A percentile compares a stretch with the other conserved stretches of the same genome.
These are phyloP conservation scores for Trametes hirsuta DNA, from an alignment of 1,284 basidiomycete genomes.

Conservation along the genomic window DNA sequence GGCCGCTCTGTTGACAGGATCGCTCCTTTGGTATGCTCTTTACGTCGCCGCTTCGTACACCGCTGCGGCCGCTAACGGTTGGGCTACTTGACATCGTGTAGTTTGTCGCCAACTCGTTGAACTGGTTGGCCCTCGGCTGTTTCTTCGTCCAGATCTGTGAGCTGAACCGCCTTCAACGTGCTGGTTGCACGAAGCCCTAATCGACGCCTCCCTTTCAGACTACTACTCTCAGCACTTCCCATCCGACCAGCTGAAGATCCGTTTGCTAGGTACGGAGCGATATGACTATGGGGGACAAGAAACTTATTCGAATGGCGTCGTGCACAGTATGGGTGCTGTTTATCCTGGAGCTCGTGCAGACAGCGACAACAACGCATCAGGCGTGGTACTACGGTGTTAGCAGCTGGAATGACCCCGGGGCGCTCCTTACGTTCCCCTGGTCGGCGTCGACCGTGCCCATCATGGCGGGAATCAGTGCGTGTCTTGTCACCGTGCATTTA, in stretches of 20 bases:
- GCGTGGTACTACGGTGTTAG: conserved; percentile 27
- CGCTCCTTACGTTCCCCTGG: conserved; percentile 23
- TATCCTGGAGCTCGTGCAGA: conserved; percentile 26
- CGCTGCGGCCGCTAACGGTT: not conserved
- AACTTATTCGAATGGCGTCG: not conserved
- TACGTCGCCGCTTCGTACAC: not conserved
- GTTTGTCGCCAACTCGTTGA: conserved; percentile 12
- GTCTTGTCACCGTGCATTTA: not conserved
- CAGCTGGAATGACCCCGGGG: conserved; percentile 23
- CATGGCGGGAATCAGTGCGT: conserved; percentile 27
- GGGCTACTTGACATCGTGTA: not conserved
- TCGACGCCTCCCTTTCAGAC: not conserved
- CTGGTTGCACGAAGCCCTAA: not conserved
- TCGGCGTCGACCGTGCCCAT: conserved; percentile 24
- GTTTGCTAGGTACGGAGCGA: not conserved
- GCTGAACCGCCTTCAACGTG: not conserved
- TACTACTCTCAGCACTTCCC: conserved; percentile 8
- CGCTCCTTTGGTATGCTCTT: conserved; percentile 2
- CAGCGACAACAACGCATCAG: conserved; percentile 26
- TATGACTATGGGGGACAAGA: not conserved
- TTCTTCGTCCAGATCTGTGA: conserved; percentile 8
- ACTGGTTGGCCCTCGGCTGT: conserved; percentile 9
- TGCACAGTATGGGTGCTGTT: conserved; percentile 18
- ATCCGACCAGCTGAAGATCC: conserved; percentile 3
- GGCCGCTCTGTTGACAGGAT: not conserved